Evolutionary conservation across 495 filamentous ascomycete genomes (phyloP).

Genomic region (Podospora sp.): DNA sequence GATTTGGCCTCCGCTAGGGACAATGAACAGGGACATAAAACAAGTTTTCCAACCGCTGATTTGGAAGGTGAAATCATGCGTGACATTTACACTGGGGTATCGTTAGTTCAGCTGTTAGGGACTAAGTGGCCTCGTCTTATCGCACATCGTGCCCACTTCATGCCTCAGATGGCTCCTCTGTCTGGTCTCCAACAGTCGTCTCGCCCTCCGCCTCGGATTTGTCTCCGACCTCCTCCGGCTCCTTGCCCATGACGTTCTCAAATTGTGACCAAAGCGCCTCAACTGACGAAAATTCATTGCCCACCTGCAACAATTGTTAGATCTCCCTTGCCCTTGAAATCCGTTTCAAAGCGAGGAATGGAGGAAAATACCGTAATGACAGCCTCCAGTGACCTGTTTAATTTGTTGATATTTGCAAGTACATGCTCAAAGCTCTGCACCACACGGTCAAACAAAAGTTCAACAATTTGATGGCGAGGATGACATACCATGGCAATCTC

Average conservation of each 20-base stretch:
- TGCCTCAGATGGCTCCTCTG: conserved; percentile 13
- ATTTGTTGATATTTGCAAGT: conserved; percentile 91
- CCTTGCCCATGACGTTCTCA: conserved; percentile 90
- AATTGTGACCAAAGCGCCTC: conserved; percentile 97
- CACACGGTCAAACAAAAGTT: not conserved
- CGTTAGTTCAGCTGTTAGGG: not conserved
- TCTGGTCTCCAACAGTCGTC: conserved; percentile 19
- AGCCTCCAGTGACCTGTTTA: conserved; percentile 90
- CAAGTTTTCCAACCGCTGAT: conserved; percentile 30
- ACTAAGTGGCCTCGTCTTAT: not conserved
- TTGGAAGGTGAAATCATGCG: not conserved
- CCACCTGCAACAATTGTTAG: conserved; percentile 60
- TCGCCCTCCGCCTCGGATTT: conserved; percentile 30
- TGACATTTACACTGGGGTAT: not conserved
- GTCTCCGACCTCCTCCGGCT: conserved; percentile 51
- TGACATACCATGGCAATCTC: conserved; percentile 73
- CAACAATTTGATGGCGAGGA: not conserved
- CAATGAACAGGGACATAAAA: conserved; percentile 38
- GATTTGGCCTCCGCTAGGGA: conserved; percentile 25
- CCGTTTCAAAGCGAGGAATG: not conserved
- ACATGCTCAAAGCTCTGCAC: conserved; percentile 81
- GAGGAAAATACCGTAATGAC: conserved; percentile 74
- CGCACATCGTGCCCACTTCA: not conserved
- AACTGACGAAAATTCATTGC: conserved; percentile 95
- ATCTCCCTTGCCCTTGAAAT: not conserved